phyloP scores from a whole-genome alignment of 352 stramenopile genomes.

The Phytophthora citrophthora region DNA sequence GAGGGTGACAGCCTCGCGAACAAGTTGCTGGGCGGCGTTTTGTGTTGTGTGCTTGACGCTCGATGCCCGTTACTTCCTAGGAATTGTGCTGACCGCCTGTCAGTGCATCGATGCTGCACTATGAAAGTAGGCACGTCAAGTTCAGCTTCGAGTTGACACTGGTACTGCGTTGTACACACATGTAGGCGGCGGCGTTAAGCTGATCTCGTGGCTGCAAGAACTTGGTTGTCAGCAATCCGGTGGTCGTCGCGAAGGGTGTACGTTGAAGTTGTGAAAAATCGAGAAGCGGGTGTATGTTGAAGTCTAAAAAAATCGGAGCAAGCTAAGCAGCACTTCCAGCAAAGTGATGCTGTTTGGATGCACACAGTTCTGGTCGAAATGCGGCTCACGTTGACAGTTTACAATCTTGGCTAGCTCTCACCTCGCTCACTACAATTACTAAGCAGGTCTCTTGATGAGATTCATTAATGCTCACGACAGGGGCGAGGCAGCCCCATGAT shows the following conservation, averaged over 20 bases:
- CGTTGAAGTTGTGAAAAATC: background rate
- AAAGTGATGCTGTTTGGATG: too few relatives aligned
- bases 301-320: too few relatives aligned
- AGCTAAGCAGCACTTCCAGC: too few relatives aligned
- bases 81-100: too few relatives aligned
- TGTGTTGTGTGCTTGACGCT: background rate
- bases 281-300: too few relatives aligned
- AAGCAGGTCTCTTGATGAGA: too few relatives aligned
- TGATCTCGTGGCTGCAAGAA: background rate
- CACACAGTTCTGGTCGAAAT: conserved; percentile 7
- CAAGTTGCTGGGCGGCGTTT: too few relatives aligned
- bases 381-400: conserved; percentile 16
- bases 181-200: background rate
- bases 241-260: background rate
- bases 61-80: background rate
- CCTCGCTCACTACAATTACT: conserved; percentile 11
- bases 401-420: conserved; percentile 16
- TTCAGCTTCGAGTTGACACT: background rate
- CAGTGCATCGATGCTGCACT: too few relatives aligned
- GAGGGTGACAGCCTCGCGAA: too few relatives aligned
- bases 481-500: conserved; percentile 69
- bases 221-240: background rate
- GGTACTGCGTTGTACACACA: background rate
- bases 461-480: conserved; percentile 12
- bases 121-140: background rate